These are phyloP conservation scores for Psilocybe mexicana DNA, from an alignment of 1,284 basidiomycete species.

Conservation along the genomic window DNA sequence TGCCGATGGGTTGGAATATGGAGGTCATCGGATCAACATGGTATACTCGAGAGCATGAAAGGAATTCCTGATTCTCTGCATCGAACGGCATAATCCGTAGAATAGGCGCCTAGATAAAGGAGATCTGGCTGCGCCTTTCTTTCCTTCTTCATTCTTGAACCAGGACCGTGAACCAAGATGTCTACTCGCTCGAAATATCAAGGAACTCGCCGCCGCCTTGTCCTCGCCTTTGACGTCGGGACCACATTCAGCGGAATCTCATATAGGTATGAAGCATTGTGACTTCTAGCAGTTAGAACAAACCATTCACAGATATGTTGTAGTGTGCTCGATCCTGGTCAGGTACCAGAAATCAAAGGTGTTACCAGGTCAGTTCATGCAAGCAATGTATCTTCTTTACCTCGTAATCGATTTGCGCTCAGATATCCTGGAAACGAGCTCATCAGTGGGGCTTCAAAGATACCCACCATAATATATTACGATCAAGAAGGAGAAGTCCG, in stretches of 20 bases:
- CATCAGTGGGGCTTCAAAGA: constrained; percentile 12
- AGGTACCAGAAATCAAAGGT: constrained; percentile 45
- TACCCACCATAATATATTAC: constrained; percentile 9
- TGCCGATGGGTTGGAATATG: too few relatives aligned
- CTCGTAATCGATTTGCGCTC: neutral
- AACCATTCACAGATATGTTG: neutral
- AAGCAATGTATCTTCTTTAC: constrained; percentile 31
- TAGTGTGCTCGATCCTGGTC: constrained; percentile 43
- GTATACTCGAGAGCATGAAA: too few relatives aligned
- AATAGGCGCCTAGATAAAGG: neutral
- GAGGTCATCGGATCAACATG: too few relatives aligned
- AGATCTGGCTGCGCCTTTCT: neutral
- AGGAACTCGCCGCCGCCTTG: constrained; percentile 26
- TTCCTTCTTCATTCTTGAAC: neutral
- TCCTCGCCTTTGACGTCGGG: constrained; percentile 52
- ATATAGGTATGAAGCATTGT: constrained; percentile 30
- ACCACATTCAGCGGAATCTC: constrained; percentile 53
- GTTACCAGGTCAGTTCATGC: constrained; percentile 33
- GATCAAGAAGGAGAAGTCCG: constrained; percentile 11
- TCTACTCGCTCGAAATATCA: neutral
- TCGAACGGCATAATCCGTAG: neutral
- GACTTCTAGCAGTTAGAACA: neutral
- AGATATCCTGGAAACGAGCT: constrained; percentile 16
- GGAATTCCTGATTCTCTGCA: too few relatives aligned
- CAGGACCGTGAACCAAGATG: neutral